Evolutionary conservation across 2,329 filamentous ascomycete species (phyloP).

Genomic region (Didymella lethalis): DNA sequence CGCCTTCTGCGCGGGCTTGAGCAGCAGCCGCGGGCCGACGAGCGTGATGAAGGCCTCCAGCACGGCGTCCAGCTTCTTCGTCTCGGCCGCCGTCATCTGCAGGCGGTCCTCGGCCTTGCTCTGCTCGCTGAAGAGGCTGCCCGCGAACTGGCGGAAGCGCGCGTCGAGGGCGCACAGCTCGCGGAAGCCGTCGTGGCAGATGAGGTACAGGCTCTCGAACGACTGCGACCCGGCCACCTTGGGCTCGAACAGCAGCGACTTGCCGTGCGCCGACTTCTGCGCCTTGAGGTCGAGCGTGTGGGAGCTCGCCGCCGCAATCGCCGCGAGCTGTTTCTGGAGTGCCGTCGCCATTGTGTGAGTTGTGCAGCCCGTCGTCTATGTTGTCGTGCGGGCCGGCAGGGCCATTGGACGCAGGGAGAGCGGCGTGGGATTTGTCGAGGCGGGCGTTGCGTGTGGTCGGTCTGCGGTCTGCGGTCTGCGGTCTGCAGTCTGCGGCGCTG

Average conservation of each 20-base stretch:
- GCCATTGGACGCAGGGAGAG: conserved; percentile 37
- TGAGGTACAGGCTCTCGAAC: conserved; percentile 85
- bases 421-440: conserved; percentile 32
- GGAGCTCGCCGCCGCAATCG: conserved; percentile 88
- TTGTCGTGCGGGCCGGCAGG: conserved; percentile 7
- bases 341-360: conserved; percentile 70
- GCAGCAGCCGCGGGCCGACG: conserved; percentile 75
- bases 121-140: conserved; percentile 89
- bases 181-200: conserved; percentile 88
- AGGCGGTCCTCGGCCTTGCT: conserved; percentile 88
- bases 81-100: conserved; percentile 82
- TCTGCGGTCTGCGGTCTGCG: conserved; percentile 12
- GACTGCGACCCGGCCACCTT: conserved; percentile 85
- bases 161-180: conserved; percentile 88
- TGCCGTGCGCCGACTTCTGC: conserved; percentile 88
- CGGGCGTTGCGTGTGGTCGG: conserved; percentile 2
- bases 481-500: conserved; percentile 8
- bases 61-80: conserved; percentile 78
- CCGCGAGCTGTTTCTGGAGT: conserved; percentile 91
- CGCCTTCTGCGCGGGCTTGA: conserved; percentile 88
- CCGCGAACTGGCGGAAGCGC: conserved; percentile 76
- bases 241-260: conserved; percentile 93
- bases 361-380: not conserved
- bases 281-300: conserved; percentile 91
- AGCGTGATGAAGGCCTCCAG: conserved; percentile 85